Base-by-base conservation (phyloP, 345 rosid species). In the Arabis hirsuta region DNA sequence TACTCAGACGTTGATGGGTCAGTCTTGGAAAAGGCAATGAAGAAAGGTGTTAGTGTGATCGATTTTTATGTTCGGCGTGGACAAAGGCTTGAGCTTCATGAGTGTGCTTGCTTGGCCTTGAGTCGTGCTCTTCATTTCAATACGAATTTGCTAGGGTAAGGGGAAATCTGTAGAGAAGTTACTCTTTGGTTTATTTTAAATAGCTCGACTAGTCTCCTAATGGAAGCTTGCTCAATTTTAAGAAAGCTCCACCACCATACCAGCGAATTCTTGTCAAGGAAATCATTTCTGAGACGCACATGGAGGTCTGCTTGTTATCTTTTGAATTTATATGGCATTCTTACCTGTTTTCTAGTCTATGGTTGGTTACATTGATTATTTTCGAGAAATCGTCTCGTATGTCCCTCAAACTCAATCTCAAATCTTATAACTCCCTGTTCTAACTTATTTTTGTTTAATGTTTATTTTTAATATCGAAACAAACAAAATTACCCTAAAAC, bases 51-150 rank as follows among this genome's bases (percentile, higher is more conserved):
- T 74, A 78, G 79, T 79, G 71, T 90, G 55, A 52, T 90, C 24
- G 88, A 87, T 71, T 78, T 73, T 50, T 87, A 81, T 52, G 78
- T 76, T 73, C 82, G 58, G 65, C 79, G 78, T 71, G 90, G 89
- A 60, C 83, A 69, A 82, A 88, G 85, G 48, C 66, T 94, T 81
- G 74, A 79, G 73, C 92, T 94, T 72, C 97, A 94, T 3, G 97
- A 91, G 85, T 81, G 89, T 62, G 87, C 90, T 80, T 94, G 96
- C 81, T 76, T 94, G 71, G 97, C 95, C 16, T 85, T 94, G 48
- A 79, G 90, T 71, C 95, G 91, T 9, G 86, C 90, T 55, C 84
- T 91, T 74, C 95, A 88, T 80, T 84, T 94, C 65, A 88, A 86
- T 74, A 79, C 84, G 57, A 85, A 80, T 70, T 81, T 89, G 69